These are phyloP conservation scores for Candida peoriensis DNA, from an alignment of 805 yeast genomes.

Conservation along the genomic window DNA sequence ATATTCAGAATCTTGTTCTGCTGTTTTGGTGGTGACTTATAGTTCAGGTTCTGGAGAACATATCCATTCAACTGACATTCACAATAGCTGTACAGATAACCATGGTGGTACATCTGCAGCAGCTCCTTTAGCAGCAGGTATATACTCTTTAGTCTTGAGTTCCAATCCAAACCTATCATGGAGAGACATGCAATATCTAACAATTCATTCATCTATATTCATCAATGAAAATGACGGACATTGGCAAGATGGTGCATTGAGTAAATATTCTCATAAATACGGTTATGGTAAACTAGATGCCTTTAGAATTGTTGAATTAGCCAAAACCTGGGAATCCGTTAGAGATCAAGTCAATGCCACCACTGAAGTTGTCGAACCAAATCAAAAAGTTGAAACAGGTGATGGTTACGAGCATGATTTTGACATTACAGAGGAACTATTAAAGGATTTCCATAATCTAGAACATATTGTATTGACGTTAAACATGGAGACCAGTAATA, in stretches of 20 bases:
- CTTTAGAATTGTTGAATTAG: conserved; percentile 61
- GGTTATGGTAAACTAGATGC: conserved; percentile 95
- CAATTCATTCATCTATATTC: conserved; percentile 65
- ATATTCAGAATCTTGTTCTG: conserved; percentile 90
- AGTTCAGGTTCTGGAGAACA: conserved; percentile 87
- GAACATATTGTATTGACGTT: conserved; percentile 88
- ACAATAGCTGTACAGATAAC: conserved; percentile 56
- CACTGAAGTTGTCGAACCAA: conserved; percentile 27
- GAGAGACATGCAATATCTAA: conserved; percentile 90
- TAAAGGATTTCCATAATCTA: conserved; percentile 60
- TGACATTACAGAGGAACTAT: conserved; percentile 41
- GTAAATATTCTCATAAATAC: conserved; percentile 74
- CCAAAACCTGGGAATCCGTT: conserved; percentile 75
- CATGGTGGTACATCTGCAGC: conserved; percentile 99
- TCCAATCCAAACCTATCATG: conserved; percentile 87
- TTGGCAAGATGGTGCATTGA: conserved; percentile 69
- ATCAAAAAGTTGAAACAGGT: conserved; percentile 19
- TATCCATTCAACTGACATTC: conserved; percentile 82
- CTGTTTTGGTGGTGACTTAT: conserved; percentile 90
- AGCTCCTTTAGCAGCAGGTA: conserved; percentile 97
- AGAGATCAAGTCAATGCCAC: conserved; percentile 84
- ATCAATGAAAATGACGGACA: conserved; percentile 61
- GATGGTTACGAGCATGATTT: conserved; percentile 32
- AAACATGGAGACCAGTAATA: conserved; percentile 52
- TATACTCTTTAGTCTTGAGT: conserved; percentile 74